A percentile compares a stretch with the other conserved stretches of the same genome.
phyloP scores from a whole-genome alignment of 2,329 filamentous ascomycete genomes.

The Blastomyces gilchristii region DNA sequence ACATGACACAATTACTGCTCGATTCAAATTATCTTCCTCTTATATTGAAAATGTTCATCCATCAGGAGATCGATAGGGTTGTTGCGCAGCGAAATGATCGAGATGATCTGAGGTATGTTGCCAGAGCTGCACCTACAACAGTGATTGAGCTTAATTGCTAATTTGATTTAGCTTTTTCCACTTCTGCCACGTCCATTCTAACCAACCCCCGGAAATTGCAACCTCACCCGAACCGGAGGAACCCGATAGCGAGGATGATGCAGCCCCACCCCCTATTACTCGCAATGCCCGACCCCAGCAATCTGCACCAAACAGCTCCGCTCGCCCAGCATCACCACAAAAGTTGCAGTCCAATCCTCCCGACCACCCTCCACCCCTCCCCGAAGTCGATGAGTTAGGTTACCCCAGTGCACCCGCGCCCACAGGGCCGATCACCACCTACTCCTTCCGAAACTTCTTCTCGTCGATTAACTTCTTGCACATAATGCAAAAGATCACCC shows the following conservation, averaged over 20 bases:
- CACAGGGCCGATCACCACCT: constrained; percentile 56
- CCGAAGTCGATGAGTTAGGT: constrained; percentile 75
- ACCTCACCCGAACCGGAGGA: constrained; percentile 28
- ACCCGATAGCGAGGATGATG: constrained; percentile 52
- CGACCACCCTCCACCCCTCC: constrained; percentile 16
- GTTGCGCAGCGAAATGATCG: constrained; percentile 79
- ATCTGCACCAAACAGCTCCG: constrained; percentile 21
- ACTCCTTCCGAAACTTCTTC: constrained; percentile 91
- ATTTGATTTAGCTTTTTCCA: constrained; percentile 62
- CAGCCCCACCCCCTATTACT: constrained; percentile 70
- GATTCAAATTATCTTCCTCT: constrained; percentile 93
- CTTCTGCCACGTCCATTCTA: constrained; percentile 67
- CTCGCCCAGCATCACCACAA: constrained; percentile 21
- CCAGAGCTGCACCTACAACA: background rate
- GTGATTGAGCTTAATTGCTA: background rate
- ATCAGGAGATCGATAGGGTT: constrained; percentile 85
- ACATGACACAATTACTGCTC: constrained; percentile 80
- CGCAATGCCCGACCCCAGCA: constrained; percentile 45
- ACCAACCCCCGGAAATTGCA: constrained; percentile 41
- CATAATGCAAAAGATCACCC: constrained; percentile 95
- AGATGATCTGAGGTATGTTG: constrained; percentile 61
- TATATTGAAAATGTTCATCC: constrained; percentile 83
- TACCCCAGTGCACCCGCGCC: constrained; percentile 60
- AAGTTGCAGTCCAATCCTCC: constrained; percentile 13
- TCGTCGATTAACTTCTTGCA: constrained; percentile 90